A percentile compares a stretch with the other conserved stretches of the same genome.
These are phyloP conservation scores for Ceratobasidium sp. DNA, from an alignment of 1,284 basidiomycete species.

Conservation along the genomic window DNA sequence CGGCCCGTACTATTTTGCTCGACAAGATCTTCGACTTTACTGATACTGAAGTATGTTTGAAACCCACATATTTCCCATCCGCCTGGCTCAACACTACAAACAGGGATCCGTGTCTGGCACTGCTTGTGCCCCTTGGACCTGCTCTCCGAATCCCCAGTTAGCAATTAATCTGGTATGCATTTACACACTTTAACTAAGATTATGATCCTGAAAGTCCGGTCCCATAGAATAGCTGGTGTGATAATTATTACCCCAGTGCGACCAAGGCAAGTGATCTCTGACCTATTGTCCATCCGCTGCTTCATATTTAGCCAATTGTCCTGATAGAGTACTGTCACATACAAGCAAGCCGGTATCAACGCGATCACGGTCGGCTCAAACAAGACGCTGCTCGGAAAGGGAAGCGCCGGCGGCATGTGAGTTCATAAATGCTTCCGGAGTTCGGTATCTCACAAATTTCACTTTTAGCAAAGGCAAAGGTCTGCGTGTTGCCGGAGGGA, in stretches of 20 bases:
- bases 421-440: conserved; percentile 1
- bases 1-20: conserved; percentile 50
- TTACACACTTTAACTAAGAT: too few relatives aligned
- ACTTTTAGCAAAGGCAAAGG: conserved; percentile 47
- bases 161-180: conserved; percentile 46
- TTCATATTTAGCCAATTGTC: conserved; percentile 1
- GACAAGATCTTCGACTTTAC: conserved; percentile 51
- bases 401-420: conserved; percentile 43
- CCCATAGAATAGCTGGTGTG: conserved; percentile 50
- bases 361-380: conserved; percentile 47
- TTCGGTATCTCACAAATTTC: conserved; percentile 38
- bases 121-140: conserved; percentile 49
- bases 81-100: not conserved
- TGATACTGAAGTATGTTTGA: conserved; percentile 27
- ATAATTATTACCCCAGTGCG: conserved; percentile 47
- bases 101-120: conserved; percentile 42
- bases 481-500: conserved; percentile 47
- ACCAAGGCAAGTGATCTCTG: conserved; percentile 17
- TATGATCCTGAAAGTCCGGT: too few relatives aligned
- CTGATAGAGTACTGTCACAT: conserved; percentile 38
- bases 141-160: conserved; percentile 49
- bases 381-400: conserved; percentile 49
- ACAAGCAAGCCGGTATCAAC: conserved; percentile 34
- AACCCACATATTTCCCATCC: not conserved
- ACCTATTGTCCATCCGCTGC: not conserved